phyloP scores from a whole-genome alignment of 1,284 basidiomycete genomes.

The Pyrrhoderma noxium region DNA sequence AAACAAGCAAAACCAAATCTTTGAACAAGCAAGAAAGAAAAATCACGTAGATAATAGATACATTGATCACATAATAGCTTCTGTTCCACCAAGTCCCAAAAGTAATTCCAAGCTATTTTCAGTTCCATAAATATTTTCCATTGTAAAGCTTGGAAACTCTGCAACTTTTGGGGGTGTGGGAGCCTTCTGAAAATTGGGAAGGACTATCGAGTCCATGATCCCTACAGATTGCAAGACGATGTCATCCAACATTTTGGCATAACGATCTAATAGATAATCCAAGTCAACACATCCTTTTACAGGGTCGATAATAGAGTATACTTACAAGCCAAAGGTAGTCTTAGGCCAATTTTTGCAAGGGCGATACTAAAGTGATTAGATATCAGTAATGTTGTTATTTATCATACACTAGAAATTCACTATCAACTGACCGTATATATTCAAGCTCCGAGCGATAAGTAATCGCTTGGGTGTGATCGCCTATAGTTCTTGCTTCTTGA shows the following conservation, averaged over 20 bases:
- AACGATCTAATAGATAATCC: conserved; percentile 37
- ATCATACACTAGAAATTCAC: conserved; percentile 19
- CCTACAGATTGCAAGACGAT: conserved; percentile 29
- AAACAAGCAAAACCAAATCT: too few species aligned
- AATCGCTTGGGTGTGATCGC: conserved; percentile 43
- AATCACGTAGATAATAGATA: too few species aligned
- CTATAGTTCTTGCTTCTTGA: conserved; percentile 47
- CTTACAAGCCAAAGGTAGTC: conserved; percentile 53
- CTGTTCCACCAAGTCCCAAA: conserved; percentile 7
- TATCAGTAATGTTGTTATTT: conserved; percentile 1
- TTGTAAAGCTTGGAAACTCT: conserved; percentile 4
- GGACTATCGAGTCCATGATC: conserved; percentile 7
- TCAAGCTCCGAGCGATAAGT: conserved; percentile 54
- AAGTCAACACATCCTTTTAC: not conserved
- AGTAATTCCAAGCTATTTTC: conserved; percentile 10
- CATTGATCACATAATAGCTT: too few species aligned
- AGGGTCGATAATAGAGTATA: conserved; percentile 9
- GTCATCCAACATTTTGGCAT: conserved; percentile 53
- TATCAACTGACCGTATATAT: conserved; percentile 48
- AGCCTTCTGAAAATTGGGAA: conserved; percentile 12
- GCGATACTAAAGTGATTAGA: conserved; percentile 37
- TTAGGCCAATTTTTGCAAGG: conserved; percentile 53
- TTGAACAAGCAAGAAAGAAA: too few species aligned
- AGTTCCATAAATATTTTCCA: conserved; percentile 1
- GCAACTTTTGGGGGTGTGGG: conserved; percentile 10